phyloP scores from a whole-genome alignment of 164 flowering plant species.

The Vitis labrusca region DNA sequence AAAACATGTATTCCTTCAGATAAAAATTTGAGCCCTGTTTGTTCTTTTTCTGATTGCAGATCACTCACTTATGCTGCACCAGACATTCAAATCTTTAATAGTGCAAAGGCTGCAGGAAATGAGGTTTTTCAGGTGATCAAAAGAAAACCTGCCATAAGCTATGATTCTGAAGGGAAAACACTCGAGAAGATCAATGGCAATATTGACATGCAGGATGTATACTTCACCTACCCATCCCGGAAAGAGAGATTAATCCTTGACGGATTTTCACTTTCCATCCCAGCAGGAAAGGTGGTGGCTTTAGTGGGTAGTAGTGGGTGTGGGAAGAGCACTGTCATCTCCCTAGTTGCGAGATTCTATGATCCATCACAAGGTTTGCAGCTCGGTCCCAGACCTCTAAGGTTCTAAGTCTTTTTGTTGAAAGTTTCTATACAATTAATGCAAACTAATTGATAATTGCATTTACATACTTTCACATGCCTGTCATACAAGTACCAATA shows the following conservation, averaged over 20 bases:
- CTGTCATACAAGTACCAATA: too few relatives aligned
- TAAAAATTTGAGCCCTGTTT: not conserved
- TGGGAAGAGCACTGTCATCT: conserved; percentile 69
- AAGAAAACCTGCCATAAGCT: conserved; percentile 41
- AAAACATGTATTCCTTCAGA: not conserved
- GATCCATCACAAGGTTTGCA: conserved; percentile 52
- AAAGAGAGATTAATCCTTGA: conserved; percentile 40
- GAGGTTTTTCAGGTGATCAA: conserved; percentile 58
- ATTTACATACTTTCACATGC: too few relatives aligned
- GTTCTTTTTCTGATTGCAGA: conserved; percentile 32
- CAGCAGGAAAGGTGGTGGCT: conserved; percentile 67
- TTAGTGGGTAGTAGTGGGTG: conserved; percentile 80
- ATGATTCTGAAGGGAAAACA: conserved; percentile 31
- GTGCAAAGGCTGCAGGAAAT: conserved; percentile 65
- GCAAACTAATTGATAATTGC: too few relatives aligned
- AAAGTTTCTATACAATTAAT: too few relatives aligned
- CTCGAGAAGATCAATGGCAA: conserved; percentile 38
- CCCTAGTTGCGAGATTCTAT: conserved; percentile 63
- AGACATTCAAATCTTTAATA: conserved; percentile 62
- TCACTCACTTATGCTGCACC: conserved; percentile 73
- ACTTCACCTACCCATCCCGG: conserved; percentile 68
- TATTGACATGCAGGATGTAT: conserved; percentile 44
- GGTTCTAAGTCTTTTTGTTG: too few relatives aligned
- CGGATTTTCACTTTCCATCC: conserved; percentile 64
- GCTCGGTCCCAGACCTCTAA: conserved; percentile 1